Conservation (phyloP, 495 filamentous ascomycete genomes). For the Xylaria palmicola region DNA sequence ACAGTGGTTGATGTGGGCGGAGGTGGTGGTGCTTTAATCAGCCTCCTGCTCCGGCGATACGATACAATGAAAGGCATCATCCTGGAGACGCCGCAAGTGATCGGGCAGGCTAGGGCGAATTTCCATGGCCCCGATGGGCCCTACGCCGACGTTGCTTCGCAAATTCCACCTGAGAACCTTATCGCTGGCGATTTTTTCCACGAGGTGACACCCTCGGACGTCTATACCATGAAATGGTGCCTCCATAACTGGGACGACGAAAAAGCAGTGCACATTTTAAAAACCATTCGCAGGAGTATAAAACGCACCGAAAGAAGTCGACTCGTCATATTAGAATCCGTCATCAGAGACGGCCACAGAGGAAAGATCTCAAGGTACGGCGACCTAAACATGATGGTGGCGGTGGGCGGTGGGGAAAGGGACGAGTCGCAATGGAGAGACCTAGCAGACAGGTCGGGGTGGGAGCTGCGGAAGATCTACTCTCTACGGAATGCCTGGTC, state of each 20-base stretch:
- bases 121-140: neutral
- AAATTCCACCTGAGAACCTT: neutral
- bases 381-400: slow-evolving; percentile 24
- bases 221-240: slow-evolving; percentile 34
- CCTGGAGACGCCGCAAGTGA: neutral
- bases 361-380: slow-evolving; percentile 14
- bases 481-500: slow-evolving; percentile 23
- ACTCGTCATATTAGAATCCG: slow-evolving; percentile 28
- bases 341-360: slow-evolving; percentile 20
- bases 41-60: neutral
- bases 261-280: slow-evolving; percentile 18
- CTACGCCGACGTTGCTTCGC: neutral
- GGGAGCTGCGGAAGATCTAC: slow-evolving; percentile 20
- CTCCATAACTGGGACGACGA: slow-evolving; percentile 33
- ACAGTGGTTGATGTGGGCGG: slow-evolving; percentile 18
- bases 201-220: slow-evolving; percentile 19
- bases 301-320: slow-evolving; percentile 16
- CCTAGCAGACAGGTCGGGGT: slow-evolving; percentile 5
- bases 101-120: neutral
- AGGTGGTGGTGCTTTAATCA: slow-evolving; percentile 18
- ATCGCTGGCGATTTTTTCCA: slow-evolving; percentile 28
- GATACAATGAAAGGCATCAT: neutral
- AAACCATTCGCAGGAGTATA: slow-evolving; percentile 15
- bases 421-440: slow-evolving; percentile 12
- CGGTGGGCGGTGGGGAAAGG: slow-evolving; percentile 12